A percentile compares a stretch with the other conserved stretches of the same genome.
Conservation (phyloP, 2,329 filamentous ascomycete genomes). For the Diaporthe caulivora region DNA sequence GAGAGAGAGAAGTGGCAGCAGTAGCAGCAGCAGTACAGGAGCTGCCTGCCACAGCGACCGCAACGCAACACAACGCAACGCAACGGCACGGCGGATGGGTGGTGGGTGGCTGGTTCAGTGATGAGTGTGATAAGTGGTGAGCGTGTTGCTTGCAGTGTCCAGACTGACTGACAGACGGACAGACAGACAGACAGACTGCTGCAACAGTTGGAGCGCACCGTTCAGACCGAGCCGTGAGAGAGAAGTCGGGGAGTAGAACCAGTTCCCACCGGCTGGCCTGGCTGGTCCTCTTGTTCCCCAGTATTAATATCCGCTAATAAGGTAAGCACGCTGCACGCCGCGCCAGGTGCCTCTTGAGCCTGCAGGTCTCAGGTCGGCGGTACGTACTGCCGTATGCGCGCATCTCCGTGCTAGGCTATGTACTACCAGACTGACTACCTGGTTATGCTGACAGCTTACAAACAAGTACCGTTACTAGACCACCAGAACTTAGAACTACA, state of each 20-base stretch:
- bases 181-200: too few species aligned
- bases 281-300: slow-evolving; percentile 26
- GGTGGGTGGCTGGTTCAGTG: too few species aligned
- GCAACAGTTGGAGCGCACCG: slow-evolving; percentile 15
- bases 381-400: slow-evolving; percentile 9
- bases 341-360: slow-evolving; percentile 13
- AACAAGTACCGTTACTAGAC: neutral
- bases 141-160: slow-evolving; percentile 13
- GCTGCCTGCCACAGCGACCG: neutral
- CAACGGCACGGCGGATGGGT: neutral
- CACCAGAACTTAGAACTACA: too few species aligned
- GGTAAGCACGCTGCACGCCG: slow-evolving; percentile 34
- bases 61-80: neutral
- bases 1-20: neutral
- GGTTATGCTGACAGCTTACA: neutral
- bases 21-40: neutral
- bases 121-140: neutral
- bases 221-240: slow-evolving; percentile 30
- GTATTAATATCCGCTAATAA: slow-evolving; percentile 35
- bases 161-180: too few species aligned
- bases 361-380: slow-evolving; percentile 24
- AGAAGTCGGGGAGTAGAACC: slow-evolving; percentile 28
- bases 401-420: neutral
- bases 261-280: slow-evolving; percentile 4
- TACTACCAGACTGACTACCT: neutral